Evolutionary conservation across 371 early-diverging fungal species (phyloP), one percentile per base, ranked within the genome.

Genomic region (Synchytrium microbalum): DNA sequence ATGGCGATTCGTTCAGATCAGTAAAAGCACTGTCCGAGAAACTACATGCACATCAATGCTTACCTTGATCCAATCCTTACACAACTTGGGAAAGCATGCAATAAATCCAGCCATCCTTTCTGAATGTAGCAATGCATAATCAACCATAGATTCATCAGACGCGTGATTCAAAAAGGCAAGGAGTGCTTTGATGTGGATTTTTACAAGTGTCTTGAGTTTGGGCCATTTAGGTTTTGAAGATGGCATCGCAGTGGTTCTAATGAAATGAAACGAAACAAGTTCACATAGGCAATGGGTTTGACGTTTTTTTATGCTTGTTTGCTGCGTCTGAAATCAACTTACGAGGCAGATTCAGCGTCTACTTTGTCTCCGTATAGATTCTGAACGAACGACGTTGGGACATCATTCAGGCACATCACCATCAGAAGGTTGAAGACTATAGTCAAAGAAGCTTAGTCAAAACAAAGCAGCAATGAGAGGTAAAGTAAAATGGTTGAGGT

Each of bases 351-450:
- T 38, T 38, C 46, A 38, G 46, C 5, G 19, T 38, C 46, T 5
- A 38, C 46, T 38, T 54, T 54, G 57, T 61, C 38, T 8, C 66
- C 67, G 31, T 62, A 63, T 2, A 73, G 38, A 61, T 77, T 59
- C 64, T 75, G 29, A 68, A 79, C 69, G 69, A 82, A 67, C 27
- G 69, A 69, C 54, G 71, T 24, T 55, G 58, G 72, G 60, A 65
- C 68, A 30, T 77, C 72, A 71, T 76, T 80, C 70, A 74, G 66
- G 56, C 71, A 68, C n/a, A 75, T 65, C 19, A 86, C 80, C 54
- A 93, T 78, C 5, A 91, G 79, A 71, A 84, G 84, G 76, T 92
- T 92, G 77, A 92, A 92, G 10, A 91, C 86, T 73, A 72, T 16
- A 30, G 1, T 58, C n/a, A 63, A 13, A 38, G 31, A 61, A 33